phyloP scores from a whole-genome alignment of 192 early-diverging fungal species.

The Linnemannia schmuckeri region DNA sequence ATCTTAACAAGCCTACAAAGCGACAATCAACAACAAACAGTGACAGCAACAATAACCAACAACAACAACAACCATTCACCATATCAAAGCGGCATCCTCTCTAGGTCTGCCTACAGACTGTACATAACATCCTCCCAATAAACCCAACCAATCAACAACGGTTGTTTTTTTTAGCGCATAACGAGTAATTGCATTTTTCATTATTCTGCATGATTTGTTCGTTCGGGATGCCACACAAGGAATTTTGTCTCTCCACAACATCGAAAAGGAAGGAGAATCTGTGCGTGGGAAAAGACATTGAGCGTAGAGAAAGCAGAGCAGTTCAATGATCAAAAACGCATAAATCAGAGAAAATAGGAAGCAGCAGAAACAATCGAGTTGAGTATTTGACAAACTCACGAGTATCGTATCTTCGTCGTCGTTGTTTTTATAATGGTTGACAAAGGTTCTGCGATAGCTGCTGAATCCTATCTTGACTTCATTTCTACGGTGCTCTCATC shows the following conservation, averaged over 20 bases:
- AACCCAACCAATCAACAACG: no score
- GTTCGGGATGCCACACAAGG: no score
- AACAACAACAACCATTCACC: no score
- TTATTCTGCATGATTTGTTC: no score
- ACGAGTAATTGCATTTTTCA: no score
- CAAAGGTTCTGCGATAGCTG: not conserved
- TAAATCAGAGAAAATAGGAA: not conserved
- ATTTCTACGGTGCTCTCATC: not conserved
- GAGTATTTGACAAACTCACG: not conserved
- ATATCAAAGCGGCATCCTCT: no score
- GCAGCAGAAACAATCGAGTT: not conserved
- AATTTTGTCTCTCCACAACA: not conserved
- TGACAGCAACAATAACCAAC: no score
- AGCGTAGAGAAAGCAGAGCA: not conserved
- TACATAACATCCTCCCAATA: no score
- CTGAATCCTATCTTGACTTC: not conserved
- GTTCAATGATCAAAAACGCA: not conserved
- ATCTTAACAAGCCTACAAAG: no score
- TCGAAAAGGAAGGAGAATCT: not conserved
- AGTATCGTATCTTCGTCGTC: not conserved
- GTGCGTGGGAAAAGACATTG: not conserved
- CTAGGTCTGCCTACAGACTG: no score
- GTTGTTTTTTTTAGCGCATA: no score
- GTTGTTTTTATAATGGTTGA: not conserved
- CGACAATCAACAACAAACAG: no score